Percentiles rank a stretch among this genome's conserved stretches.
These are phyloP conservation scores for Conticribra weissflogii DNA, from an alignment of 108 stramenopile species.

Conservation along the genomic window DNA sequence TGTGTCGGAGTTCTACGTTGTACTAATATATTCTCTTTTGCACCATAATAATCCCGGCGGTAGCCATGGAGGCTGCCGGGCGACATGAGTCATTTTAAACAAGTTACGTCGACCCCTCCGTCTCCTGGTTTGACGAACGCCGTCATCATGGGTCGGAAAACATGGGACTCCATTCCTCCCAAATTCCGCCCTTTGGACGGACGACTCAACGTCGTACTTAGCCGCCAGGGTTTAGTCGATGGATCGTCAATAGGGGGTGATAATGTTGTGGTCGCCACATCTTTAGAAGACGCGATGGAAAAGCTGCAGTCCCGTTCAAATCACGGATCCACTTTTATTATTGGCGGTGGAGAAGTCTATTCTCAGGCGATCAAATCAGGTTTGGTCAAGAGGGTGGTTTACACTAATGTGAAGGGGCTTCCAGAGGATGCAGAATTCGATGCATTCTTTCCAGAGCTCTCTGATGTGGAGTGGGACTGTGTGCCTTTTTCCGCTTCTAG, in stretches of 20 bases:
- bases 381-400: conserved; percentile 67
- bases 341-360: conserved; percentile 95
- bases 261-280: conserved; percentile 74
- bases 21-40: neutral
- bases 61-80: conserved; percentile 85
- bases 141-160: conserved; percentile 99
- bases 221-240: conserved; percentile 42
- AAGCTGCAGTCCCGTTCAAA: conserved; percentile 55
- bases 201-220: conserved; percentile 94
- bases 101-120: conserved; percentile 62
- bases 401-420: conserved; percentile 68
- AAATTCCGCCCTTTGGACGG: conserved; percentile 92
- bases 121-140: conserved; percentile 80
- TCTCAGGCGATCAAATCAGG: conserved; percentile 76
- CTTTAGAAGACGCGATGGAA: conserved; percentile 80
- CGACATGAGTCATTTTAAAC: conserved; percentile 86
- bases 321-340: conserved; percentile 87
- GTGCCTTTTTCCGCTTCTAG: conserved; percentile 32
- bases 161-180: conserved; percentile 96
- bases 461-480: conserved; percentile 62
- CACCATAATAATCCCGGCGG: no score
- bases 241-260: conserved; percentile 40
- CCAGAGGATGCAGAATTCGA: conserved; percentile 70
- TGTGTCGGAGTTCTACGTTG: neutral
- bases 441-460: conserved; percentile 75